Evolutionary conservation across 1,284 basidiomycete genomes (phyloP).

Genomic region (Puccinia polysora): DNA sequence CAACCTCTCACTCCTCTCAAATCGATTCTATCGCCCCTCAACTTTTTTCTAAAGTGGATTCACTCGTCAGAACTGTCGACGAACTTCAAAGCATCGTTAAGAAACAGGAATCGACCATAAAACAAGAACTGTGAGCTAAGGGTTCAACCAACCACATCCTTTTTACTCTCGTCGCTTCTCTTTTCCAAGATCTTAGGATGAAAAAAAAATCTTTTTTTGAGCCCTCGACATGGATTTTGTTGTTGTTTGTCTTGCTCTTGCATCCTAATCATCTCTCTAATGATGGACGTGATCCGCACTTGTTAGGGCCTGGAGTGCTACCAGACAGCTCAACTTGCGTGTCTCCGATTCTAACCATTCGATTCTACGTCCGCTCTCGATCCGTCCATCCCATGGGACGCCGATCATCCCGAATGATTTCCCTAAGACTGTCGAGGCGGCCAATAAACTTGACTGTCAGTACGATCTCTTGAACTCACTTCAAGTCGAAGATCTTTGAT

Average conservation of each 20-base stretch:
- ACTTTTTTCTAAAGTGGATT: conserved; percentile 36
- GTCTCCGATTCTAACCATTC: conserved; percentile 1
- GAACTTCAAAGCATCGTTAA: conserved; percentile 39
- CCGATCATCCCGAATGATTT: conserved; percentile 35
- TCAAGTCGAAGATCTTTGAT: neutral
- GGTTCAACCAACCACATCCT: neutral
- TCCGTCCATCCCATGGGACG: conserved; percentile 9
- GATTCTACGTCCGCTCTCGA: conserved; percentile 29
- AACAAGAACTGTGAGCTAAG: conserved; percentile 38
- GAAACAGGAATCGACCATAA: conserved; percentile 40
- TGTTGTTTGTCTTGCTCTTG: neutral
- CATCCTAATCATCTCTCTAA: neutral
- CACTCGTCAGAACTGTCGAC: conserved; percentile 37
- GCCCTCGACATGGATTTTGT: neutral
- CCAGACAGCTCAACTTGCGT: conserved; percentile 37
- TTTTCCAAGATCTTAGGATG: neutral
- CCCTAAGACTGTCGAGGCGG: conserved; percentile 33
- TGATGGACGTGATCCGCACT: no score
- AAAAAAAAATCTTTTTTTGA: no score
- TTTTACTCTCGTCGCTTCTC: neutral
- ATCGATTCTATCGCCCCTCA: conserved; percentile 24
- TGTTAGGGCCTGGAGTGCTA: conserved; percentile 32
- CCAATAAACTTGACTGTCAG: conserved; percentile 29
- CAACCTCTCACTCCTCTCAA: conserved; percentile 6
- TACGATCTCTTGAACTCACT: neutral